These are phyloP conservation scores for Claviceps digitariae DNA, from an alignment of 2,329 filamentous ascomycete genomes.

Conservation along the genomic window DNA sequence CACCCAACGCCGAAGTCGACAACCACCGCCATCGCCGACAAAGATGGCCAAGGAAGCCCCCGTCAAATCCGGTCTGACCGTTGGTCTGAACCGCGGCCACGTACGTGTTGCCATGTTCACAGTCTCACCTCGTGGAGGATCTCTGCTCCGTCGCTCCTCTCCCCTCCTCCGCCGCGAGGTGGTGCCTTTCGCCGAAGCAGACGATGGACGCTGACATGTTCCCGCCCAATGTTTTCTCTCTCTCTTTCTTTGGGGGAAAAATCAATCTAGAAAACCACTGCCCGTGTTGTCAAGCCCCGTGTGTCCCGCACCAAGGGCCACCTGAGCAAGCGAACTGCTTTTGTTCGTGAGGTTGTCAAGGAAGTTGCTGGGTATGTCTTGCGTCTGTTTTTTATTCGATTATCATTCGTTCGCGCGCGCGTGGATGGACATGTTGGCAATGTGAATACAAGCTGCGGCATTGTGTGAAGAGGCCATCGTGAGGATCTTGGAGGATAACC, in stretches of 20 bases:
- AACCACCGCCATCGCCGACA: conserved; percentile 17
- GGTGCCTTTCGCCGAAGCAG: conserved; percentile 25
- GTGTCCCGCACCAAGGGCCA: conserved; percentile 86
- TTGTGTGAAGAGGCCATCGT: too few species aligned
- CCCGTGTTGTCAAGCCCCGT: conserved; percentile 63
- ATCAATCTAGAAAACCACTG: conserved; percentile 60
- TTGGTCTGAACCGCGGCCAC: conserved; percentile 51
- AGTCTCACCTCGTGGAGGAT: conserved; percentile 66
- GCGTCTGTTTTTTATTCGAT: neutral
- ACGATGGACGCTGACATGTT: conserved; percentile 50
- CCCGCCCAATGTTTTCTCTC: conserved; percentile 12
- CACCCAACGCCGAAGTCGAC: conserved; percentile 14
- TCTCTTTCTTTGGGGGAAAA: conserved; percentile 13
- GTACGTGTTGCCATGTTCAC: conserved; percentile 33
- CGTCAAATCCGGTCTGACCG: conserved; percentile 43
- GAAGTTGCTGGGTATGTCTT: conserved; percentile 81
- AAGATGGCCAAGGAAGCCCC: conserved; percentile 48
- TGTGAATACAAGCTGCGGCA: too few species aligned
- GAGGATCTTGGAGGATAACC: too few species aligned
- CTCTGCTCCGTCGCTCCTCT: conserved; percentile 32
- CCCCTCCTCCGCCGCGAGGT: conserved; percentile 15
- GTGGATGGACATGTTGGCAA: too few species aligned
- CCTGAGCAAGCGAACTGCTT: conserved; percentile 90
- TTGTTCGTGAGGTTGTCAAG: conserved; percentile 95
- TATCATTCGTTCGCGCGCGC: too few species aligned